Base-by-base conservation (phyloP, 495 filamentous ascomycete species). In the Penicillium salamii region DNA sequence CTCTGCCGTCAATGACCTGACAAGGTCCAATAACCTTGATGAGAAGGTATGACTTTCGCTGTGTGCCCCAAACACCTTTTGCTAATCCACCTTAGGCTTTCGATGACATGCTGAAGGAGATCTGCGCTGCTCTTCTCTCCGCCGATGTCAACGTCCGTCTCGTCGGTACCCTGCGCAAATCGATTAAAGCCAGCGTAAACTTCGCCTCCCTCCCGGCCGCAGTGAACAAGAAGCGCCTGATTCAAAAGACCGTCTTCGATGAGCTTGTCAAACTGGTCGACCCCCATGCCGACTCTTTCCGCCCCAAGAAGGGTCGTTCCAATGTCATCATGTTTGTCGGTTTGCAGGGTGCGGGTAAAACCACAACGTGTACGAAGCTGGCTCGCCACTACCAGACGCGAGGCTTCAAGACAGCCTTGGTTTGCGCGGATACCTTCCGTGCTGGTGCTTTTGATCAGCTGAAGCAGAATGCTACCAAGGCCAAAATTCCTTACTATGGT, bases 241-340 rank as follows among this genome's bases (percentile, higher is more conserved):
- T 99, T 62, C 93, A 99, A 63, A 97, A 97, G 69, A 82, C 93
- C 54, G 95, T 99, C 56, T 99, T 91, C 67, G 95, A 99, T 65
- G 91, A 97, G 65, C 83, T 99, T 42, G 93, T 97, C 46, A 84
- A 87, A 51, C 84, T 99, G 38, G 93, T 99, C 42, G 90, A 99
- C 61, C 93, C 93, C 14, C 93, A 97, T 71, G 89, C 88, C 53
- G 90, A 96, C 49, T 85, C 92, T 0, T 99, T 96, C 79, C 91
- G 93, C 56, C 93, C 95, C 18, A 96, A 93, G 76, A 99, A 99
- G 69, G 89, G 90, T 48, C 93, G 92, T 58, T 74, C 86, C 37
- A 97, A 96, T 68, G 88, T 97, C 56, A 96, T 99, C 65, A 99
- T 99, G 93, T 97, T 99, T 57, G 95, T 99, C 49, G 93, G 93